A percentile compares a stretch with the other conserved stretches of the same genome.
Evolutionary conservation across 768 basidiomycete species (phyloP).

Genomic region (Lactarius quietus): DNA sequence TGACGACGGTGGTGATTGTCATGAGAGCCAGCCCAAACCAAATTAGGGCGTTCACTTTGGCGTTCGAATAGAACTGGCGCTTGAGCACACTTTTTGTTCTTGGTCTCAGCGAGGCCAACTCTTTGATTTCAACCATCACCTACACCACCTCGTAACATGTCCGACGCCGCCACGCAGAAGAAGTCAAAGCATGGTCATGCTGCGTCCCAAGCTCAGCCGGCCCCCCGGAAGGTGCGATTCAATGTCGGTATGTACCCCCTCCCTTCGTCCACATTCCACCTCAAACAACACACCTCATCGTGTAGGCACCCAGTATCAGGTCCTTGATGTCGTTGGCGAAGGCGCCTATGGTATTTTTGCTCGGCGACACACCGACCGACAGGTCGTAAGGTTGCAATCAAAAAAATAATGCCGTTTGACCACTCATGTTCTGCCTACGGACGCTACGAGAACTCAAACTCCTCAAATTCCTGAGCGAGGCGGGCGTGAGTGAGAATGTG

Average conservation of each 20-base stretch:
- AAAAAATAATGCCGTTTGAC: slow-evolving; percentile 93
- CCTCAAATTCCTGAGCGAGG: slow-evolving; percentile 77
- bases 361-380: slow-evolving; percentile 77
- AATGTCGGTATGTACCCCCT: slow-evolving; percentile 59
- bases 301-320: slow-evolving; percentile 52
- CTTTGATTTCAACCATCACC: slow-evolving; percentile 20
- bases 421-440: slow-evolving; percentile 89
- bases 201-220: slow-evolving; percentile 44
- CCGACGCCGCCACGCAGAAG: slow-evolving; percentile 28
- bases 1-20: background rate
- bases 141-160: slow-evolving; percentile 18
- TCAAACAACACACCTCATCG: background rate
- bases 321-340: slow-evolving; percentile 85
- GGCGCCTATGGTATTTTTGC: slow-evolving; percentile 92
- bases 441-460: too few species aligned
- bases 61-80: slow-evolving; percentile 3
- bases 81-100: slow-evolving; percentile 16
- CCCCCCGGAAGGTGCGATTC: slow-evolving; percentile 83
- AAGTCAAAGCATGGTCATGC: slow-evolving; percentile 47
- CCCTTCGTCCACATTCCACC: background rate
- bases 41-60: slow-evolving; percentile 1
- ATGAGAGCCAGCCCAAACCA: slow-evolving; percentile 1
- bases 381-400: slow-evolving; percentile 88
- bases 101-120: too few species aligned
- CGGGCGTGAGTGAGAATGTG: slow-evolving; percentile 87